Evolutionary conservation across 23 red algal genomes (phyloP), one percentile per base, ranked within the genome.

Genomic region (Gracilariopsis chorda): DNA sequence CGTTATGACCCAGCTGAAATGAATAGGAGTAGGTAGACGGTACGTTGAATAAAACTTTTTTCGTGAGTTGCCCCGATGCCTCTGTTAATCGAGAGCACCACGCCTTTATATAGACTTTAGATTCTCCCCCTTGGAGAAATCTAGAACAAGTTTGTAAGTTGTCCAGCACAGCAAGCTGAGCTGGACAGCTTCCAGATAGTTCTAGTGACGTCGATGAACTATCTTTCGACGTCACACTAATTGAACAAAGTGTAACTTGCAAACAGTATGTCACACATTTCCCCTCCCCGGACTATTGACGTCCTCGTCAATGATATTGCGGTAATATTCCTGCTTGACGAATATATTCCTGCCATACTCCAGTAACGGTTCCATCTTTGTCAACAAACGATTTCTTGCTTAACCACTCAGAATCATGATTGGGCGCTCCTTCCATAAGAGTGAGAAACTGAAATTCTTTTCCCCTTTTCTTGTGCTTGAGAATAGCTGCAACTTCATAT

Each of bases 351-450:
- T 80, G 46, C 5, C 5, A 80, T 8, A 23, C 75, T 10, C 28
- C 75, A 7, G 41, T 80, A 6, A 57, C 4, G n/a, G 44, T 80
- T 80, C 75, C 75, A 57, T 80, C 75, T 57, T 51, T 12, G 41
- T 80, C 44, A 6, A 80, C 41, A 55, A 80, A 80, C 23, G 48
- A 8, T 52, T 4, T 6, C 21, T 5, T 32, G 21, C 24, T 21
- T 33, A 9, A 33, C 67, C 67, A 73, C 6, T 9, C 6, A 40
- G 67, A 21, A n/a, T 73, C 67, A 36, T 46, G 23, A 33, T 14
- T 73, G 21, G 67, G 41, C 37, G 5, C 8, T 35, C 67, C 67
- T 40, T 73, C 37, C 35, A 46, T 73, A n/a, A 73, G 41, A 46
- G 67, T 73, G 3, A 33, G 23, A 40, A 40, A 73, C 67, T 73